phyloP scores from a whole-genome alignment of 2,329 filamentous ascomycete species.

The Thielaviopsis populi region DNA sequence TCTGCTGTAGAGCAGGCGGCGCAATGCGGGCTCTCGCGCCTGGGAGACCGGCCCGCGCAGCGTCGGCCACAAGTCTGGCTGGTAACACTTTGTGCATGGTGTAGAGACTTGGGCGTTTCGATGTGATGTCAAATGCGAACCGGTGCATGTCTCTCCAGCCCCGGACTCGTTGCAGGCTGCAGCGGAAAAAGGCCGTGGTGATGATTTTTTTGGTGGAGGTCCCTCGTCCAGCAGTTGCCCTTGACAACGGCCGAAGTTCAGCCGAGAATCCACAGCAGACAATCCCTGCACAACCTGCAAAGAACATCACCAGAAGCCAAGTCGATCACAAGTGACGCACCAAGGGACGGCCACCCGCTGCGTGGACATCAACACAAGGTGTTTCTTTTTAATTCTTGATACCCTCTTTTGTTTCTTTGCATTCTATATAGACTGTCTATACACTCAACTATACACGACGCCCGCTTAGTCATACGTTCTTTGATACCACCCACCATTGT shows the following conservation, averaged over 20 bases:
- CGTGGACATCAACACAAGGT: not conserved
- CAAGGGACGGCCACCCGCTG: not conserved
- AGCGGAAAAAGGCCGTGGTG: not conserved
- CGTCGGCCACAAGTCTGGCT: not conserved
- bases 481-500: not conserved
- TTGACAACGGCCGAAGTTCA: conserved; percentile 26
- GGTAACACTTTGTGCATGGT: not conserved
- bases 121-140: not conserved
- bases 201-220: conserved; percentile 8
- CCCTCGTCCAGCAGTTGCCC: conserved; percentile 23
- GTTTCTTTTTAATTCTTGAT: not conserved
- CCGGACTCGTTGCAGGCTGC: not conserved
- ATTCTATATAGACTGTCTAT: not conserved
- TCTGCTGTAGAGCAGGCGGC: not conserved
- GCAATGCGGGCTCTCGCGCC: not conserved
- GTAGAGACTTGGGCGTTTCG: not conserved
- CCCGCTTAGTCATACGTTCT: not conserved
- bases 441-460: not conserved
- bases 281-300: not conserved
- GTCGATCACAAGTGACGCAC: not conserved
- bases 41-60: not conserved
- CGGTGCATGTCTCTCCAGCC: not conserved
- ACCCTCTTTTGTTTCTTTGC: not conserved
- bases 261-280: conserved; percentile 17
- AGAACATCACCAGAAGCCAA: conserved; percentile 1